Conservation (phyloP, 768 basidiomycete species). For the Xerocomellus chrysenteron region DNA sequence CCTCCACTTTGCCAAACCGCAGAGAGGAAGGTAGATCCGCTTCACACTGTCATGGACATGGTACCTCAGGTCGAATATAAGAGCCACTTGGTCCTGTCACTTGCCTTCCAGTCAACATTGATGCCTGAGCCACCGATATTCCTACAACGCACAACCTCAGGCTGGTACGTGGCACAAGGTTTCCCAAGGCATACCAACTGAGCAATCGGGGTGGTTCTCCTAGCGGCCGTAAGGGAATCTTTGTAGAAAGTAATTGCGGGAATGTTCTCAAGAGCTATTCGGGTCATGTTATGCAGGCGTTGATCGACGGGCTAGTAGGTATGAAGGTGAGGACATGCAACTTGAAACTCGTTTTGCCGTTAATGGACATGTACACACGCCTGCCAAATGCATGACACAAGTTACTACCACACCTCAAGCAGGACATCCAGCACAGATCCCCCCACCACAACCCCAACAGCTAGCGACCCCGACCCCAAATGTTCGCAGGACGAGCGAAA, state of each 20-base stretch:
- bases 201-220: constrained; percentile 65
- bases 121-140: constrained; percentile 76
- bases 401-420: constrained; percentile 20
- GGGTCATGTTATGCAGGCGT: constrained; percentile 48
- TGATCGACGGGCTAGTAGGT: neutral
- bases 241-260: constrained; percentile 78
- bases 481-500: constrained; percentile 72
- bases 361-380: constrained; percentile 11
- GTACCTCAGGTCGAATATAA: constrained; percentile 8
- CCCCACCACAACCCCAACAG: constrained; percentile 85
- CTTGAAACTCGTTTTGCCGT: neutral
- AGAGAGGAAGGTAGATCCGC: constrained; percentile 83
- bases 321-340: neutral
- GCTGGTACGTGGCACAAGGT: constrained; percentile 72
- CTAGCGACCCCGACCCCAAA: constrained; percentile 72
- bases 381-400: neutral
- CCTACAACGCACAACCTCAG: constrained; percentile 82
- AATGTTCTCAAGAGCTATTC: constrained; percentile 70
- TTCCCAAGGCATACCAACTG: constrained; percentile 83
- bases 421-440: constrained; percentile 70
- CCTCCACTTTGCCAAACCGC: constrained; percentile 80
- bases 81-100: constrained; percentile 19
- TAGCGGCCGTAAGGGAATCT: constrained; percentile 58
- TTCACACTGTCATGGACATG: constrained; percentile 60
- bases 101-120: constrained; percentile 90